Conservation (phyloP, 331 rosid species). For the Dryas integrifolia region DNA sequence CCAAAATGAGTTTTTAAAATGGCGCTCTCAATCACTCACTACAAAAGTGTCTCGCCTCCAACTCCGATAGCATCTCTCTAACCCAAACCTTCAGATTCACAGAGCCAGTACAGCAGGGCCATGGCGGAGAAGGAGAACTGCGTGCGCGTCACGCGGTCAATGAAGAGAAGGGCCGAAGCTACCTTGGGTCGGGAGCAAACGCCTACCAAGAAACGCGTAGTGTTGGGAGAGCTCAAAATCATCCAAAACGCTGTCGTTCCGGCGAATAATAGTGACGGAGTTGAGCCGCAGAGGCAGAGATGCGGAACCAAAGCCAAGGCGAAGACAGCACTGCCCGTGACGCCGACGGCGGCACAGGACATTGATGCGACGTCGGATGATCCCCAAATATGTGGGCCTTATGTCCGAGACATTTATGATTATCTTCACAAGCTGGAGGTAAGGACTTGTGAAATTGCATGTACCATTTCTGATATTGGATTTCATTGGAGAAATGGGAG, state of each 20-base stretch:
- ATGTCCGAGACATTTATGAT: constrained; percentile 41
- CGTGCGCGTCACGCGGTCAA: constrained; percentile 38
- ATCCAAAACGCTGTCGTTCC: constrained; percentile 19
- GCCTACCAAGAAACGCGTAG: constrained; percentile 39
- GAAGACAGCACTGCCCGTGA: constrained; percentile 13
- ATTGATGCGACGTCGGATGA: constrained; percentile 25
- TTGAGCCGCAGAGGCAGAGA: constrained; percentile 13
- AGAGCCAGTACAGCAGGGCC: not conserved
- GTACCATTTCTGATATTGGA: not conserved
- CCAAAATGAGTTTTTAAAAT: not conserved
- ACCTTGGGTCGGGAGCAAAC: constrained; percentile 11
- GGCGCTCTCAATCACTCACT: constrained; percentile 12
- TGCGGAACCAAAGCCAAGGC: constrained; percentile 12
- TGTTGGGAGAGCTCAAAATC: constrained; percentile 40
- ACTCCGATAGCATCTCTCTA: not conserved
- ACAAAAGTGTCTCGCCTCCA: not conserved
- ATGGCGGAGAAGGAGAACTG: constrained; percentile 36
- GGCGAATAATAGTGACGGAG: not conserved
- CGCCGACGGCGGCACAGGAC: not conserved
- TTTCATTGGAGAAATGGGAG: not conserved
- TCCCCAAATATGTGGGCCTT: constrained; percentile 47
- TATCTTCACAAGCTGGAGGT: constrained; percentile 53
- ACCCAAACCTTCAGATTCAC: not conserved
- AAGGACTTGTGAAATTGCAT: not conserved
- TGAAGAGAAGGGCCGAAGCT: constrained; percentile 34